Base-by-base conservation (phyloP, 352 stramenopile genomes). In the Phytophthora syringae region DNA sequence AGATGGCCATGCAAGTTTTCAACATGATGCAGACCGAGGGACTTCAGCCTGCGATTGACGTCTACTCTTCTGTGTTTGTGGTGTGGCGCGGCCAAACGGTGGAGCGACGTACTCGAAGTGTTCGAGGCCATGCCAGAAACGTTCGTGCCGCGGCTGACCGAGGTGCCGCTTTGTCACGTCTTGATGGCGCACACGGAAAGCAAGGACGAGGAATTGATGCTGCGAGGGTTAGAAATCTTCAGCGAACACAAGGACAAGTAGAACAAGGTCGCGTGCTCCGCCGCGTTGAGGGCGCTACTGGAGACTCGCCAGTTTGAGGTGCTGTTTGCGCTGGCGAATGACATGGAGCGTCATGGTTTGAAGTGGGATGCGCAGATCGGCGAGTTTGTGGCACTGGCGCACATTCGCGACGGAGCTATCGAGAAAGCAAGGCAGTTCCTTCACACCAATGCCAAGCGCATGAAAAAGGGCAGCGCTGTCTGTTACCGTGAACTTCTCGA, bases 31-130 rank as follows among this genome's bases (percentile, higher is more conserved):
- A 78, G 32, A 57, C 72, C 1, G 42, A 48, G 20, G 82, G 80
- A 20, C 77, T 84, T 18, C 24, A 56, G 57, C 73, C 77, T 5
- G 70, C 75, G 15, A 75, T 80, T 53, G 84, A 63, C 49, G 83
- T 86, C 51, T 90, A 84, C 65, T 78, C 84, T 54, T 89, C 80
- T 20, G 70, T 86, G 25, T 80, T 93, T 44, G 72, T 72, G n/a
- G 25, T 88, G 79, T 51, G 75, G 78, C 30, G 84, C 85, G 61
- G 66, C 61, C 27, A 83, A 84, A 54, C 74, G 60, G 36, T 93
- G 84, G 84, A 57, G 58, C 12, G 62, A 74, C 32, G 72, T 87
- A 22, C 52, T 88, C 18, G 16, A 58, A 5, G 50, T 91, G 12
- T 89, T 81, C 60, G 55, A 84, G 21, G 67, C 69, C 12, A 90